Percentiles rank a stretch among this genome's conserved stretches.
phyloP scores from a whole-genome alignment of 352 stramenopile genomes.

The Pythium sp. region DNA sequence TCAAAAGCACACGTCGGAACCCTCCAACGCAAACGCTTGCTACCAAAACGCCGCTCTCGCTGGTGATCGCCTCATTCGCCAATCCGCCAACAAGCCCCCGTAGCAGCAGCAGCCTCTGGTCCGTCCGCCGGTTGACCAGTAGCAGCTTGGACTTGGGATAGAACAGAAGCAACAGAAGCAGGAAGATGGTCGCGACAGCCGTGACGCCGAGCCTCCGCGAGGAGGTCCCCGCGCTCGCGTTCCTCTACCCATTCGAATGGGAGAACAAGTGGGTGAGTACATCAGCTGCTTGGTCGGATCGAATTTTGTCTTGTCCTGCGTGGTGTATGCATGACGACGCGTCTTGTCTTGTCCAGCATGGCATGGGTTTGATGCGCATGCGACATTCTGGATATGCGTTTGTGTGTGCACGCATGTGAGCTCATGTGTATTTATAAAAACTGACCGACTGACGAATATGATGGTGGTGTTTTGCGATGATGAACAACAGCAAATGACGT shows the following conservation, averaged over 20 bases:
- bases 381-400: conserved; percentile 1
- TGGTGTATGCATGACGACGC: no score
- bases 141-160: background rate
- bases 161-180: background rate
- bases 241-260: conserved; percentile 70
- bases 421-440: background rate
- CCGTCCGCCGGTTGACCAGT: no score
- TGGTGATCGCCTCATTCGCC: conserved; percentile 10
- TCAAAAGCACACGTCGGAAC: conserved; percentile 7
- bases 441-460: background rate
- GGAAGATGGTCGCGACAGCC: conserved; percentile 3
- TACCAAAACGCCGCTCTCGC: background rate
- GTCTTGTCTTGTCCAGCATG: background rate
- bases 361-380: conserved; percentile 2
- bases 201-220: conserved; percentile 35
- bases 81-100: conserved; percentile 5
- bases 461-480: background rate
- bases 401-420: no score
- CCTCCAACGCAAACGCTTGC: background rate
- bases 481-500: conserved; percentile 47
- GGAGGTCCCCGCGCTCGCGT: conserved; percentile 50
- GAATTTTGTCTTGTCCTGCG: no score
- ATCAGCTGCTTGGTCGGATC: no score
- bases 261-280: conserved; percentile 67
- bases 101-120: background rate